phyloP scores from a whole-genome alignment of 2,329 filamentous ascomycete genomes.

The Aspergillus proliferans region DNA sequence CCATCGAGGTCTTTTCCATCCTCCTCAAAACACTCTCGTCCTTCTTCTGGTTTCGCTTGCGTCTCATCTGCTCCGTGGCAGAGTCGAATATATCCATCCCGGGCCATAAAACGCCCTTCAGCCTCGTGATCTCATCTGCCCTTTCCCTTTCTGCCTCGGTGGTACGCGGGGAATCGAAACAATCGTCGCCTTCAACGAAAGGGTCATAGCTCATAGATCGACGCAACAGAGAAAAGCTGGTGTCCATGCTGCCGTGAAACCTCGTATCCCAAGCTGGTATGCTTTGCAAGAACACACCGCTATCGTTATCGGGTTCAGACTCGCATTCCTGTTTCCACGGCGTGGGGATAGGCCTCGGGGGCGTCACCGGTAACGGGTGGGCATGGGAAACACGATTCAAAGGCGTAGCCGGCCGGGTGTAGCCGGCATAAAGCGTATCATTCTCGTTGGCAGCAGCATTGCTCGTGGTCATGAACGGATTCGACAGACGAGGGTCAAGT shows the following conservation, averaged over 20 bases:
- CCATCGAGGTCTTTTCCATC: constrained; percentile 41
- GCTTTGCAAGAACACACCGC: constrained; percentile 3
- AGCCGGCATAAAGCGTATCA: constrained; percentile 3
- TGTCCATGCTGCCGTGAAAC: constrained; percentile 1
- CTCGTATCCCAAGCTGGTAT: constrained; percentile 8
- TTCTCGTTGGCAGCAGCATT: constrained; percentile 1
- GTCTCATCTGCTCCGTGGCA: constrained; percentile 43
- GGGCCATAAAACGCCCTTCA: constrained; percentile 46
- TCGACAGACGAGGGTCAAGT: constrained; percentile 25
- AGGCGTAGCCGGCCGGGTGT: constrained; percentile 2
- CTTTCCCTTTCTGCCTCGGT: constrained; percentile 23
- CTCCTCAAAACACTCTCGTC: constrained; percentile 39
- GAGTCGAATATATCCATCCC: constrained; percentile 50
- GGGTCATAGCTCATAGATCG: constrained; percentile 12
- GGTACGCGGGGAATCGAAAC: constrained; percentile 12
- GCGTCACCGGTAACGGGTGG: not conserved
- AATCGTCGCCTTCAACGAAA: constrained; percentile 13
- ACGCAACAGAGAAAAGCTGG: constrained; percentile 1
- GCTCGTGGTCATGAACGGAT: constrained; percentile 7
- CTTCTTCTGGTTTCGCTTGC: constrained; percentile 48
- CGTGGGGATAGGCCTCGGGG: not conserved
- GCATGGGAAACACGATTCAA: not conserved
- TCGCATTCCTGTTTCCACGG: constrained; percentile 14
- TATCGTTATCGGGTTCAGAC: constrained; percentile 11
- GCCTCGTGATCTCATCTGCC: constrained; percentile 33